Conservation (phyloP, 805 yeast species). For the Metschnikowia continentalis region DNA sequence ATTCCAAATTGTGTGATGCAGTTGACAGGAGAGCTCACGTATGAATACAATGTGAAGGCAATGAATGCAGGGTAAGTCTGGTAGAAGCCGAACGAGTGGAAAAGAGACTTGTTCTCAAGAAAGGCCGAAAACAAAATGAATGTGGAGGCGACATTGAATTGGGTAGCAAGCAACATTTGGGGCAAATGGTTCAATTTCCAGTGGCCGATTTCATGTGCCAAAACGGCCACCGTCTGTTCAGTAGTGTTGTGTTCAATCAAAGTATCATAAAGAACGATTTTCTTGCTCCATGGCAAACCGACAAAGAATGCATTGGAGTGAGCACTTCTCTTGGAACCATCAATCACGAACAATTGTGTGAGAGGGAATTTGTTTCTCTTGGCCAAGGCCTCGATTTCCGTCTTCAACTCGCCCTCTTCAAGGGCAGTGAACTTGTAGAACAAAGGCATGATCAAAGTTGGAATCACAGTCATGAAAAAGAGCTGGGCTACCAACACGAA, state of each 20-base stretch:
- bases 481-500: slow-evolving; percentile 71
- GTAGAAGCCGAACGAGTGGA: slow-evolving; percentile 71
- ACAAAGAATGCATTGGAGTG: slow-evolving; percentile 96
- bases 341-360: slow-evolving; percentile 79
- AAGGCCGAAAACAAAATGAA: slow-evolving; percentile 78
- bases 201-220: slow-evolving; percentile 99
- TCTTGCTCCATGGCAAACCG: slow-evolving; percentile 96
- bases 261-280: slow-evolving; percentile 91
- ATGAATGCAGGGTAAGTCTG: slow-evolving; percentile 64
- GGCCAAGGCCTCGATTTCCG: slow-evolving; percentile 78
- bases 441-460: slow-evolving; percentile 84
- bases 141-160: slow-evolving; percentile 57
- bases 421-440: slow-evolving; percentile 90
- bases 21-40: slow-evolving; percentile 74
- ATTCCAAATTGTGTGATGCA: slow-evolving; percentile 59
- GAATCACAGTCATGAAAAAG: slow-evolving; percentile 68
- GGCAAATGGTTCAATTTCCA: slow-evolving; percentile 90
- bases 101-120: slow-evolving; percentile 74
- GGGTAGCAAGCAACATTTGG: slow-evolving; percentile 63
- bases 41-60: slow-evolving; percentile 78
- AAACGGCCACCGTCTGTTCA: slow-evolving; percentile 84
- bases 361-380: slow-evolving; percentile 76
- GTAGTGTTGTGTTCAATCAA: slow-evolving; percentile 74
- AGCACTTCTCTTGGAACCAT: slow-evolving; percentile 94
- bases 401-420: slow-evolving; percentile 83